Conservation (phyloP, 768 basidiomycete genomes). For the Rhizopogon rudus region DNA sequence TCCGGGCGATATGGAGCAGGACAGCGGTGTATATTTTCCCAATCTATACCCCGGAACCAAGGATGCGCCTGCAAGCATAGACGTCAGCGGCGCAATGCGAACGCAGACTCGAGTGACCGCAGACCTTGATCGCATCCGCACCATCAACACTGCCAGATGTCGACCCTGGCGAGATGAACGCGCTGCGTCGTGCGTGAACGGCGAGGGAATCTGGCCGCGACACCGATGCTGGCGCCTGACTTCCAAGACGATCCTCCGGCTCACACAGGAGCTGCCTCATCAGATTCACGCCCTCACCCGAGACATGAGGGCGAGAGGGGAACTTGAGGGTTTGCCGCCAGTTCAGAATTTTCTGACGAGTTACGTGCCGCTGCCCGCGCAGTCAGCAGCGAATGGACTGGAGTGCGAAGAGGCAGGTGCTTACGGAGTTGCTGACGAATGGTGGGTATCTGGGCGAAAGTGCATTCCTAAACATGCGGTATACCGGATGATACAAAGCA, state of each 20-base stretch:
- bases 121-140: slow-evolving; percentile 85
- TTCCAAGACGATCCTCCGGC: slow-evolving; percentile 90
- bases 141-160: slow-evolving; percentile 64
- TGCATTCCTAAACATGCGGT: slow-evolving; percentile 8
- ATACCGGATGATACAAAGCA: slow-evolving; percentile 21
- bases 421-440: slow-evolving; percentile 90
- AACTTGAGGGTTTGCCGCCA: slow-evolving; percentile 90
- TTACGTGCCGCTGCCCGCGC: slow-evolving; percentile 71
- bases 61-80: slow-evolving; percentile 58
- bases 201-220: slow-evolving; percentile 76
- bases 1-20: slow-evolving; percentile 89
- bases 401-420: slow-evolving; percentile 19
- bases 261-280: slow-evolving; percentile 92
- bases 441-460: slow-evolving; percentile 70
- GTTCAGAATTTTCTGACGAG: slow-evolving; percentile 95
- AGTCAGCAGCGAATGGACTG: slow-evolving; percentile 1
- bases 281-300: slow-evolving; percentile 81
- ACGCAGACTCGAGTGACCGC: slow-evolving; percentile 14
- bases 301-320: slow-evolving; percentile 77
- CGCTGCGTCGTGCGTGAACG: slow-evolving; percentile 68
- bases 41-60: slow-evolving; percentile 91
- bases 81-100: slow-evolving; percentile 14
- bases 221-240: slow-evolving; percentile 60
- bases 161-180: slow-evolving; percentile 50
- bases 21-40: slow-evolving; percentile 78